Percentiles rank a stretch among this genome's conserved stretches.
Evolutionary conservation across 1,284 basidiomycete species (phyloP).

Genomic region (Cryptococcus maquisensis): DNA sequence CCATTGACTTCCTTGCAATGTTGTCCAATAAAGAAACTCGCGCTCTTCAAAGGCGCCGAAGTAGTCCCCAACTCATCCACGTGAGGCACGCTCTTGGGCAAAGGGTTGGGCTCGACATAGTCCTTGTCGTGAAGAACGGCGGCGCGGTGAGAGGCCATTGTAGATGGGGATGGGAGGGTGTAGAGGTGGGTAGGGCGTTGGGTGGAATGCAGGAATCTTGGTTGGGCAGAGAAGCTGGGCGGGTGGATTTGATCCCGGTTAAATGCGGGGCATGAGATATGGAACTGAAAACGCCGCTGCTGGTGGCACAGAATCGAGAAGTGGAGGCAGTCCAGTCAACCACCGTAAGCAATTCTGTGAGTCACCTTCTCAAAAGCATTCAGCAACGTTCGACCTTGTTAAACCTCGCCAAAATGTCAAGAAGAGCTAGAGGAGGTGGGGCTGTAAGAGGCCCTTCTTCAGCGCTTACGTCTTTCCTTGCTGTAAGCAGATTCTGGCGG

Average conservation of each 20-base stretch:
- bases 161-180: not conserved
- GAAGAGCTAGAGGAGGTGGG: constrained; percentile 22
- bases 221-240: not conserved
- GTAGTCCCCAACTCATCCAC: constrained; percentile 88
- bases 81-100: constrained; percentile 69
- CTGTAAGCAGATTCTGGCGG: constrained; percentile 53
- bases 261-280: not conserved
- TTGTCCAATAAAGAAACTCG: constrained; percentile 94
- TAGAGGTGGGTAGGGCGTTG: not conserved
- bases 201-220: constrained; percentile 9
- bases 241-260: not conserved
- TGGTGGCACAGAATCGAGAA: no score
- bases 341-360: no score
- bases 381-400: no score
- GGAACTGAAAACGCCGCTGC: not conserved
- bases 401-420: no score
- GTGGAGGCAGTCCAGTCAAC: not conserved
- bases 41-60: constrained; percentile 92
- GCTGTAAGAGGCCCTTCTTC: constrained; percentile 79
- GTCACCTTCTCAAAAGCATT: no score
- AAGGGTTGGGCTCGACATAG: constrained; percentile 67
- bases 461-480: constrained; percentile 85
- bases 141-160: constrained; percentile 17
- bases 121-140: constrained; percentile 48
- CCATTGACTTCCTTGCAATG: constrained; percentile 97